Conservation (phyloP, 139 green algal species). For the Chlamydomonas incerta region DNA sequence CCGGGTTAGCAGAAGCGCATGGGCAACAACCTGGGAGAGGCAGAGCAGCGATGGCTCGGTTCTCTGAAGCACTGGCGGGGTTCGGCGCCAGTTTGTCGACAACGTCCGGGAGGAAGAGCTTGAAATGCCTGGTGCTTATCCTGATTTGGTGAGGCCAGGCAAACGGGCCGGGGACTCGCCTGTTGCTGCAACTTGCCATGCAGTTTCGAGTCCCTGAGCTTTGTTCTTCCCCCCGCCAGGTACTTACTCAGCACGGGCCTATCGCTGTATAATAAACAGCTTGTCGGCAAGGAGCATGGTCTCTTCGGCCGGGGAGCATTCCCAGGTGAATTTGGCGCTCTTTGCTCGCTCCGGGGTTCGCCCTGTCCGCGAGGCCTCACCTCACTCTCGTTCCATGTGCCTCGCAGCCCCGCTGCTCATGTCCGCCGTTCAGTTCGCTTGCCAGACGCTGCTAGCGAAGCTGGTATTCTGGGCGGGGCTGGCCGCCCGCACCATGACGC, state of each 20-base stretch:
- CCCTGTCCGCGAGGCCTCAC: not conserved
- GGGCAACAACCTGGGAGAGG: no score
- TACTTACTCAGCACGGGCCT: slow-evolving; percentile 86
- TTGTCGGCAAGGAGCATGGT: slow-evolving; percentile 79
- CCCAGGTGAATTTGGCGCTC: slow-evolving; percentile 81
- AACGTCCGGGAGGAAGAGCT: not conserved
- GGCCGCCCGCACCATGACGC: slow-evolving; percentile 48
- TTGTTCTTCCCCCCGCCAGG: slow-evolving; percentile 59
- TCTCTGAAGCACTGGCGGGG: no score
- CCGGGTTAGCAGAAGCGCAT: no score
- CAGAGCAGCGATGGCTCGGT: no score
- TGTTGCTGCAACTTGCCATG: no score
- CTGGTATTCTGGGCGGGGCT: slow-evolving; percentile 61
- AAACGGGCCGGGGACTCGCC: no score
- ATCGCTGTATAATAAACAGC: slow-evolving; percentile 81
- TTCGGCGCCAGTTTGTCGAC: no score
- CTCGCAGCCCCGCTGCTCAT: slow-evolving; percentile 65
- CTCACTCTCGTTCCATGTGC: not conserved
- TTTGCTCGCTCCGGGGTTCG: no score
- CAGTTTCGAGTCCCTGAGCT: not conserved
- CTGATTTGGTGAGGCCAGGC: slow-evolving; percentile 4
- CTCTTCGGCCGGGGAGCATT: slow-evolving; percentile 77
- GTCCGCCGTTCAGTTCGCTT: slow-evolving; percentile 77
- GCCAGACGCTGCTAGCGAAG: slow-evolving; percentile 76
- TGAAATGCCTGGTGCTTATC: not conserved